phyloP scores from a whole-genome alignment of 257 asterid genomes.

The Haberlea rhodopensis region DNA sequence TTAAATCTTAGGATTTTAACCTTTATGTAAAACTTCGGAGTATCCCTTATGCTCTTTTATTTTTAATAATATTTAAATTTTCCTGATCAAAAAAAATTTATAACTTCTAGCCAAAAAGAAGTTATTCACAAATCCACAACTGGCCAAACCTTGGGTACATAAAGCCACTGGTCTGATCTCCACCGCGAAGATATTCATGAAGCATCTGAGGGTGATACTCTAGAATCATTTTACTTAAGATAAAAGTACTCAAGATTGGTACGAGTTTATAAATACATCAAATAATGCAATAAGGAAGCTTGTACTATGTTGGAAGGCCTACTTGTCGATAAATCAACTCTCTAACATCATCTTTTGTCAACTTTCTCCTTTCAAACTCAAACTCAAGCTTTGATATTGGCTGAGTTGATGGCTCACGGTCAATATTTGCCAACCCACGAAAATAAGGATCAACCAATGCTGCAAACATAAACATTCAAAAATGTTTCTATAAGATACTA shows the following conservation, averaged over 20 bases:
- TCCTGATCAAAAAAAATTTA: no score
- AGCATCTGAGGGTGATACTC: constrained; percentile 99
- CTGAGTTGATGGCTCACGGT: constrained; percentile 75
- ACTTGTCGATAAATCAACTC: constrained; percentile 83
- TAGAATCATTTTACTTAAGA: constrained; percentile 58
- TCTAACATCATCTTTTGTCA: constrained; percentile 88
- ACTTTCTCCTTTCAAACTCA: constrained; percentile 88
- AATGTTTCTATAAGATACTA: constrained; percentile 9
- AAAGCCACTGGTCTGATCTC: constrained; percentile 93
- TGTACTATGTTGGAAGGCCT: constrained; percentile 15
- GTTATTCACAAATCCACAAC: constrained; percentile 1
- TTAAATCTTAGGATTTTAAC: no score
- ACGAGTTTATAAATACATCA: constrained; percentile 8
- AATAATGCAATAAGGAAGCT: constrained; percentile 27
- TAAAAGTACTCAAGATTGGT: constrained; percentile 17
- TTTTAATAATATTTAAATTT: no score
- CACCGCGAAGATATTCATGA: constrained; percentile 81
- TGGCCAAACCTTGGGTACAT: constrained; percentile 89
- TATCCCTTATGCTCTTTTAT: no score
- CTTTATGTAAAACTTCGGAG: no score
- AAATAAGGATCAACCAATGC: constrained; percentile 84
- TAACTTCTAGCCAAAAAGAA: constrained; percentile 8
- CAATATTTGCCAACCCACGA: constrained; percentile 64
- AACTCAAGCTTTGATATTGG: constrained; percentile 93
- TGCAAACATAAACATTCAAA: constrained; percentile 34